These are phyloP conservation scores for Amanita inopinata DNA, from an alignment of 768 basidiomycete genomes.

Conservation along the genomic window DNA sequence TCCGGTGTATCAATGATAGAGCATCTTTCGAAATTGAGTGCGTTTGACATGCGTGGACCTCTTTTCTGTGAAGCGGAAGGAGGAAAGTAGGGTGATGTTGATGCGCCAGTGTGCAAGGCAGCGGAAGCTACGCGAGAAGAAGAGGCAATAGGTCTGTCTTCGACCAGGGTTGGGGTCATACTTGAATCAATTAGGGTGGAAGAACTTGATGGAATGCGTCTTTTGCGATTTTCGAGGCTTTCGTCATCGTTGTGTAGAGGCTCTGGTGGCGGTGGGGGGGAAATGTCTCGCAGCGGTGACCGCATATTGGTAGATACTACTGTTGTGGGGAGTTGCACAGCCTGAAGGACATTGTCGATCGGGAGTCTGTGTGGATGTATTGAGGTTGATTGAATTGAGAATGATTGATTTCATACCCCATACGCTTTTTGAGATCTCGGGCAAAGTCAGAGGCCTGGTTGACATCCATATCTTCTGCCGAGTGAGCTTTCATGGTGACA, in stretches of 20 bases:
- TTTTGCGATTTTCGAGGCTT: constrained; percentile 9
- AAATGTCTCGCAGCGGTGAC: constrained; percentile 20
- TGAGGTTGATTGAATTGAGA: constrained; percentile 1
- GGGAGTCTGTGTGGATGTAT: constrained; percentile 10
- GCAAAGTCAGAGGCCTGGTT: constrained; percentile 52
- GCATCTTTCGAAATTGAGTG: not conserved
- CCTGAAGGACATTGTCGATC: constrained; percentile 14
- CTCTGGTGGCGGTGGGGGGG: constrained; percentile 12
- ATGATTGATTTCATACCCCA: constrained; percentile 45
- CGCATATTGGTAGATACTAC: constrained; percentile 12
- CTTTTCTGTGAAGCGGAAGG: not conserved
- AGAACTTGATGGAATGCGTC: constrained; percentile 11
- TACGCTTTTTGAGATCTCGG: constrained; percentile 44
- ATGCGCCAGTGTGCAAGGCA: not conserved
- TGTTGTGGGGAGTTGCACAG: constrained; percentile 15
- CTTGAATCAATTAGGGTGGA: not conserved
- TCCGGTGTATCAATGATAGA: constrained; percentile 6
- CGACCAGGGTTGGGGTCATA: not conserved
- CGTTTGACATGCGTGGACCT: not conserved
- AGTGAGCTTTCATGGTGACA: constrained; percentile 49
- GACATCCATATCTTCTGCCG: constrained; percentile 54
- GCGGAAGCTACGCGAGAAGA: constrained; percentile 1
- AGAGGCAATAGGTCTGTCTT: constrained; percentile 3
- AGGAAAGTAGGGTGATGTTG: not conserved
- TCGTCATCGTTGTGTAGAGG: constrained; percentile 9